Percentiles rank a stretch among this genome's conserved stretches.
Evolutionary conservation across 192 early-diverging fungal genomes (phyloP).

Genomic region (Mortierella alpina): DNA sequence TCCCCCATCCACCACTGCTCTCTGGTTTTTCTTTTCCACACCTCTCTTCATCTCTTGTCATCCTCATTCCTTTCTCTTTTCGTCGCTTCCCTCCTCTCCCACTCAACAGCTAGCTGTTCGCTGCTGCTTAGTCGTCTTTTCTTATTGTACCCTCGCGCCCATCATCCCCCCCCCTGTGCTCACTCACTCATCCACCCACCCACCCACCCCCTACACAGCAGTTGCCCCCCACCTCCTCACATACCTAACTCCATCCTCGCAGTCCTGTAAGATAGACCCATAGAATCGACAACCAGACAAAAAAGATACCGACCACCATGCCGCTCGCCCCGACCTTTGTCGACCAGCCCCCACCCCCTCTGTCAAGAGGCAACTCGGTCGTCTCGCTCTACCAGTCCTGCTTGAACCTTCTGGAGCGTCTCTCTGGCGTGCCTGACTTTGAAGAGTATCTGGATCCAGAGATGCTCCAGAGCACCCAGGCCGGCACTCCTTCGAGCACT

Average conservation of each 20-base stretch:
- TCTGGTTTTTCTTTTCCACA: neutral
- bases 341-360: constrained; percentile 50
- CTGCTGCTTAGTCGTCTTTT: neutral
- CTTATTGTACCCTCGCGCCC: neutral
- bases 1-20: neutral
- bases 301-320: constrained; percentile 7
- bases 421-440: constrained; percentile 78
- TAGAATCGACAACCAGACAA: too few relatives aligned
- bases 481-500: constrained; percentile 26
- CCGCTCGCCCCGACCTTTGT: constrained; percentile 29
- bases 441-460: constrained; percentile 66
- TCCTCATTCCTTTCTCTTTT: neutral
- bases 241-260: neutral
- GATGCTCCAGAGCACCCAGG: constrained; percentile 51
- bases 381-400: constrained; percentile 80
- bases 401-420: constrained; percentile 74
- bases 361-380: constrained; percentile 39
- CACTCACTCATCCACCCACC: neutral
- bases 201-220: neutral
- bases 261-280: too few relatives aligned
- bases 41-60: neutral
- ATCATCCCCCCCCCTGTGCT: neutral
- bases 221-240: neutral
- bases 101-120: neutral
- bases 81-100: neutral